Percentiles rank a stretch among this genome's conserved stretches.
Evolutionary conservation across 1,284 basidiomycete species (phyloP).

Genomic region (Bothia castanella): DNA sequence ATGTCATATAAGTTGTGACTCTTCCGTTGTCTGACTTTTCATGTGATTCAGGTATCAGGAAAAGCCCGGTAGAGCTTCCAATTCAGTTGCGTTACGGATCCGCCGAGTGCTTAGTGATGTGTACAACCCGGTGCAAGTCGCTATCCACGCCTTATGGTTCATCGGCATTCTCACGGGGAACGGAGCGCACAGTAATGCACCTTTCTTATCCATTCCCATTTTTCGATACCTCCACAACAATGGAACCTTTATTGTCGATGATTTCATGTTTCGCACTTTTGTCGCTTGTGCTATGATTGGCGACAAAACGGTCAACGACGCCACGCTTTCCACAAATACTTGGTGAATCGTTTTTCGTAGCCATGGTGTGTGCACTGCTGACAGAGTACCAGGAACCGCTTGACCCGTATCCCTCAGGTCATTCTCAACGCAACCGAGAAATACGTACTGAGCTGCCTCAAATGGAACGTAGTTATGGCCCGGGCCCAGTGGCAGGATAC

Average conservation of each 20-base stretch:
- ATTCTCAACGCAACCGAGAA: constrained; percentile 33
- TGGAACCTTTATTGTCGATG: constrained; percentile 28
- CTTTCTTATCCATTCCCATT: constrained; percentile 31
- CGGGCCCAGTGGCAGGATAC: constrained; percentile 27
- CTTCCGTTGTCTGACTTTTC: constrained; percentile 2
- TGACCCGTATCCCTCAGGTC: constrained; percentile 28
- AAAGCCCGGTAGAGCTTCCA: not conserved
- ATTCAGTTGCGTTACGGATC: constrained; percentile 20
- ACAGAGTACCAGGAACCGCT: constrained; percentile 25
- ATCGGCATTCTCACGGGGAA: constrained; percentile 34
- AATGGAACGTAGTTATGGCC: constrained; percentile 28
- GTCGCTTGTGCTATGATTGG: constrained; percentile 49
- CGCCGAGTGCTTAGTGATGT: constrained; percentile 19
- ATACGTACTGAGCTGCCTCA: constrained; percentile 27
- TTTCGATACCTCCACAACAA: constrained; percentile 31
- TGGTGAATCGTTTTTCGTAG: constrained; percentile 35
- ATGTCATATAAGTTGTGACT: constrained; percentile 6
- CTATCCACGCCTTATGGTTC: constrained; percentile 49
- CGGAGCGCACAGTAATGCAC: constrained; percentile 1
- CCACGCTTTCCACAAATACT: constrained; percentile 40
- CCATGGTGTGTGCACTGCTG: constrained; percentile 1
- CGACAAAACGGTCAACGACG: constrained; percentile 57
- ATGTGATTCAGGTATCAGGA: constrained; percentile 21
- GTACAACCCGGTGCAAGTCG: constrained; percentile 32
- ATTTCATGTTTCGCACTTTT: constrained; percentile 39